These are phyloP conservation scores for Mucor lusitanicus DNA, from an alignment of 371 early-diverging fungal species.

Conservation along the genomic window DNA sequence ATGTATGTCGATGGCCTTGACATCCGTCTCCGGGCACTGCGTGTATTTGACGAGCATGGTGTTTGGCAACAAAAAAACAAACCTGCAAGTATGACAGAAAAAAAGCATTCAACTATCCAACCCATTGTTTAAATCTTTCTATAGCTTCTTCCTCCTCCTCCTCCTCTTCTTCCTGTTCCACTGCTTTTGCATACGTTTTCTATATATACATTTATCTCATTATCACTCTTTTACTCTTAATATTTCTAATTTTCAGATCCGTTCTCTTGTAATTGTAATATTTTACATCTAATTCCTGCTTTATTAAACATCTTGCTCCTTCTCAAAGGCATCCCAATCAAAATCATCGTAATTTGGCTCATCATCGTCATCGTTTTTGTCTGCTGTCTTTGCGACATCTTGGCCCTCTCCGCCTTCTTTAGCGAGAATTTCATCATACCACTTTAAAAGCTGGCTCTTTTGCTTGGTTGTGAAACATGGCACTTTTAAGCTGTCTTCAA, in stretches of 20 bases:
- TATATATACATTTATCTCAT: slow-evolving; percentile 10
- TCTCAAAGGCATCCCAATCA: slow-evolving; percentile 47
- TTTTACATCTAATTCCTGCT: not conserved
- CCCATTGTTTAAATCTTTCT: slow-evolving; percentile 7
- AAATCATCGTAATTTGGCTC: slow-evolving; percentile 38
- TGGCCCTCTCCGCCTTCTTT: slow-evolving; percentile 21
- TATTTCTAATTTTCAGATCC: not conserved
- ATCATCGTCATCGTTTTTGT: slow-evolving; percentile 3
- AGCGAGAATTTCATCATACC: slow-evolving; percentile 43
- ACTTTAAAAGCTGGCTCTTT: slow-evolving; percentile 38
- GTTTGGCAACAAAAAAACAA: slow-evolving; percentile 11
- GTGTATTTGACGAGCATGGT: slow-evolving; percentile 33
- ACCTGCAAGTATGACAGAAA: slow-evolving; percentile 14
- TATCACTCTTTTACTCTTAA: slow-evolving; percentile 3
- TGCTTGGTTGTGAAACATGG: slow-evolving; percentile 45
- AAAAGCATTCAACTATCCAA: not conserved
- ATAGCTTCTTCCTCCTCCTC: not conserved
- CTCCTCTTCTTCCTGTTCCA: not conserved
- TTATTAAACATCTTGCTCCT: slow-evolving; percentile 9
- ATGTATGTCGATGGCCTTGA: slow-evolving; percentile 44
- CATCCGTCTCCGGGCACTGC: slow-evolving; percentile 35
- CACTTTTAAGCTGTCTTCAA: slow-evolving; percentile 46
- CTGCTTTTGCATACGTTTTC: not conserved
- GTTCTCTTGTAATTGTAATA: not conserved
- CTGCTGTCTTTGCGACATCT: not conserved